Conservation (phyloP, 1,139 yeast species). For the Yamadazyma kanchanaburiensis region DNA sequence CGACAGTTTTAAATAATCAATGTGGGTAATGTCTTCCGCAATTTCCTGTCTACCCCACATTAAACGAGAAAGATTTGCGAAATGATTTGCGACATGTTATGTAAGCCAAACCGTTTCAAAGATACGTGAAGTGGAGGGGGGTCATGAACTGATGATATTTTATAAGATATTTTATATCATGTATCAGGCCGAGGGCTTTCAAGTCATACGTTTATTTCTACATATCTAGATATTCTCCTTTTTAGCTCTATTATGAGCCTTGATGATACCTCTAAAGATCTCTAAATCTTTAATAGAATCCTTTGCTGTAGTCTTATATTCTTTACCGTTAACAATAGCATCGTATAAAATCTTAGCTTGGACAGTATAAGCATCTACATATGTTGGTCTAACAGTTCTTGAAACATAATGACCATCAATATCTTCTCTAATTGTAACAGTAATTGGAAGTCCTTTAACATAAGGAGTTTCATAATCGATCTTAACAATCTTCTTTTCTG, state of each 20-base stretch:
- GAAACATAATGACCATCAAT: slow-evolving; percentile 2
- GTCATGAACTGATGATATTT: too few relatives aligned
- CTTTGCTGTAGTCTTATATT: slow-evolving; percentile 3
- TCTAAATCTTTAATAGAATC: slow-evolving; percentile 3
- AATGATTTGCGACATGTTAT: too few relatives aligned
- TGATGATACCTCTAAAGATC: slow-evolving; percentile 4
- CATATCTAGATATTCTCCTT: background rate
- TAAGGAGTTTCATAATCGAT: slow-evolving; percentile 2
- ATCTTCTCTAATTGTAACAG: slow-evolving; percentile 2
- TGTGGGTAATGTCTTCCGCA: too few relatives aligned
- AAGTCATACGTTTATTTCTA: too few relatives aligned
- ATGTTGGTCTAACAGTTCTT: slow-evolving; percentile 4
- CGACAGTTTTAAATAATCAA: too few relatives aligned
- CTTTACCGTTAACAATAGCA: slow-evolving; percentile 2
- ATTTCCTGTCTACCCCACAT: too few relatives aligned
- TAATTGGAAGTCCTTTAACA: slow-evolving; percentile 4
- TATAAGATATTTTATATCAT: too few relatives aligned
- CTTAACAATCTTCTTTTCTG: slow-evolving; percentile 1
- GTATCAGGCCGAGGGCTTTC: too few relatives aligned
- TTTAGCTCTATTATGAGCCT: slow-evolving; percentile 1
- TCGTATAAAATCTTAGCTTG: slow-evolving; percentile 4
- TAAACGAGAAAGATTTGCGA: too few relatives aligned
- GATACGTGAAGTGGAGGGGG: too few relatives aligned
- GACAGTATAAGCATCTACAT: slow-evolving; percentile 4
- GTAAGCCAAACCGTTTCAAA: too few relatives aligned